Evolutionary conservation across 495 filamentous ascomycete genomes (phyloP), one percentile per base, ranked within the genome.

Genomic region (Parathielavia hyrcaniae): DNA sequence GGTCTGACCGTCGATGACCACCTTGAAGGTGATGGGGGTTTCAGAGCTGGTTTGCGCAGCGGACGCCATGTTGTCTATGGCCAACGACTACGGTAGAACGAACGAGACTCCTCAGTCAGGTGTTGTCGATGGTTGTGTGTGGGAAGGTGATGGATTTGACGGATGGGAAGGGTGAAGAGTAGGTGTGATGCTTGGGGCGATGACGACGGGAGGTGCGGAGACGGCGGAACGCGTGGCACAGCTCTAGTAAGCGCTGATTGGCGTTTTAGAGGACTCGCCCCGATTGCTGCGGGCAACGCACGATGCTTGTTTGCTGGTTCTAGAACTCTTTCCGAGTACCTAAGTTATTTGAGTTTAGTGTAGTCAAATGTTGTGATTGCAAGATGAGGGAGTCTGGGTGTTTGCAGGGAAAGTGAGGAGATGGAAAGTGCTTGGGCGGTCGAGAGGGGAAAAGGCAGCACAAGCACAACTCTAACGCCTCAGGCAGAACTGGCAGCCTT

Each of bases 21-120:
- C 78, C 75, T 97, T 97, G 72, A 96, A 73, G 52, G 87, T 89
- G 66, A 99, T 86, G 55, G 85, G 73, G 54, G 89, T 91, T 55
- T 91, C 89, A 36, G 82, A 83, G 32, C 77, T 76, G 55, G 82
- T 76, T n/a, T 75, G 69, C 48, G 69, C 71, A 60, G 74, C 71
- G 59, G 75, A 75, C 53, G 81, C 76, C 80, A 83, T 84, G 65
- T 45, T 69, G 61, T 47, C 46, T 55, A 47, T 57, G 34, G 30
- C 20, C 1, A 36, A 39, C 41, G 49, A 22, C 57, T 53, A 17
- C 38, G 50, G 35, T 8, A 17, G 6, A 39, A 30, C 1, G 6
- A 45, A 14, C 1, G 16, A 3, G 13, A 43, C 3, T 0, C 46
- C 2, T 12, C 34, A 16, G 55, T 51, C 38, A 45, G 48, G 46